phyloP scores from a whole-genome alignment of 2,329 filamentous ascomycete genomes.

The Aspergillus arachidicola region DNA sequence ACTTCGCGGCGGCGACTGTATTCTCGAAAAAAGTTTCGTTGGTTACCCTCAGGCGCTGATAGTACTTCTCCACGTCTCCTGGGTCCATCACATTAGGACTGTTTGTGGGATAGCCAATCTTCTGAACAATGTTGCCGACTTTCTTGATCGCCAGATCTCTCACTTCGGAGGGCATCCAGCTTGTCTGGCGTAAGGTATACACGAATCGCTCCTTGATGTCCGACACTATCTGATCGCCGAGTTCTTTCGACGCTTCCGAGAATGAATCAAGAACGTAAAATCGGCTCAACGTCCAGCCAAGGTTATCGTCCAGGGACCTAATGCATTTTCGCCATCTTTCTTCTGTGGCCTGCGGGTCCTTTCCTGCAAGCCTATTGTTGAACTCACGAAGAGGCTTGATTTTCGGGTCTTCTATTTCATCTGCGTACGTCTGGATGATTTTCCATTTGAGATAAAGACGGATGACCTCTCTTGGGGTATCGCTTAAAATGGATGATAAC shows the following conservation, averaged over 20 bases:
- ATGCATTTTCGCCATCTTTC: slow-evolving; percentile 71
- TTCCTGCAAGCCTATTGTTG: slow-evolving; percentile 62
- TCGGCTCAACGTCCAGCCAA: slow-evolving; percentile 70
- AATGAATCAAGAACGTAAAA: slow-evolving; percentile 73
- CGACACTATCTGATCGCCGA: slow-evolving; percentile 69
- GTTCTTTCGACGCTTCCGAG: slow-evolving; percentile 64
- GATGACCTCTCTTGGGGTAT: slow-evolving; percentile 58
- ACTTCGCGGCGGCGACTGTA: slow-evolving; percentile 53
- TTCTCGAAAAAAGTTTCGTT: slow-evolving; percentile 61
- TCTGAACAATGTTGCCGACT: slow-evolving; percentile 67
- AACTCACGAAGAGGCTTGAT: slow-evolving; percentile 64
- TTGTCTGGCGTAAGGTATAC: slow-evolving; percentile 59
- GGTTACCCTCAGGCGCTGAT: slow-evolving; percentile 56
- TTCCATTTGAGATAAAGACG: slow-evolving; percentile 69
- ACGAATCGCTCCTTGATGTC: slow-evolving; percentile 70
- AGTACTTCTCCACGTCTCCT: slow-evolving; percentile 58
- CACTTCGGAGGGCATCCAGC: slow-evolving; percentile 68
- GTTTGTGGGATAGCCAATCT: slow-evolving; percentile 68
- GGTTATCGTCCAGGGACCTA: slow-evolving; percentile 56
- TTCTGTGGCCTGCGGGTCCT: slow-evolving; percentile 62
- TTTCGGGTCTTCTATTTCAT: slow-evolving; percentile 60
- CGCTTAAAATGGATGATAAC: slow-evolving; percentile 57
- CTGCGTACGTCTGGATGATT: slow-evolving; percentile 56
- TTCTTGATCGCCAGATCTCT: slow-evolving; percentile 64
- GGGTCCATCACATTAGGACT: slow-evolving; percentile 65